Percentiles rank a stretch among this genome's conserved stretches.
Conservation (phyloP, 2,329 filamentous ascomycete species). For the Rasamsonia emersonii region DNA sequence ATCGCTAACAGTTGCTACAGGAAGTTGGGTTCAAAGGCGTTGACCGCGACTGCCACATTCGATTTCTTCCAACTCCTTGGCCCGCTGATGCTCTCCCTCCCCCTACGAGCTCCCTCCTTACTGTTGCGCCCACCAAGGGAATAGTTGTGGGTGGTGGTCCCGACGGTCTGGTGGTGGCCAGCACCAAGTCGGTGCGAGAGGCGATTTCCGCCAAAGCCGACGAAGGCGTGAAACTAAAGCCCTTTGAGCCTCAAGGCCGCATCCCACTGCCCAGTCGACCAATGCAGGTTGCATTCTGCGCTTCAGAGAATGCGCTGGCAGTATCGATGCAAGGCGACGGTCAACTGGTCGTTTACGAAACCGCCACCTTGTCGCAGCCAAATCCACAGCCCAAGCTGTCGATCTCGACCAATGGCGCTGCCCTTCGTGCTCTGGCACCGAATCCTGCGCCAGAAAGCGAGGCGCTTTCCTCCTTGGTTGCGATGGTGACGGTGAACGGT, state of each 20-base stretch:
- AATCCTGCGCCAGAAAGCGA: constrained; percentile 62
- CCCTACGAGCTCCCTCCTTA: constrained; percentile 71
- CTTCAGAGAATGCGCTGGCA: constrained; percentile 78
- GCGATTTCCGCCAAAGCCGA: constrained; percentile 57
- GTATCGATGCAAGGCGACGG: constrained; percentile 74
- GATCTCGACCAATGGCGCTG: constrained; percentile 64
- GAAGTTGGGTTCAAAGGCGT: constrained; percentile 73
- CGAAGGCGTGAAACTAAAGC: constrained; percentile 54
- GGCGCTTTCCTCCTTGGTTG: constrained; percentile 56
- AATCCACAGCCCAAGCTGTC: constrained; percentile 63
- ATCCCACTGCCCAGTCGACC: constrained; percentile 66
- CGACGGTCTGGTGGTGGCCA: constrained; percentile 65
- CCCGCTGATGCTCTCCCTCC: constrained; percentile 59
- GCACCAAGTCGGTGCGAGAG: constrained; percentile 67
- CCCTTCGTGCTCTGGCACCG: constrained; percentile 65
- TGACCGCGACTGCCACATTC: constrained; percentile 72
- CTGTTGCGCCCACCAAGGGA: constrained; percentile 69
- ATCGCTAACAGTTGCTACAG: constrained; percentile 28
- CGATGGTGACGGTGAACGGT: constrained; percentile 70
- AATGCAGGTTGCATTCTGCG: constrained; percentile 82
- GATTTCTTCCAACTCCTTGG: constrained; percentile 70
- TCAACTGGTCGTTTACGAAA: constrained; percentile 75
- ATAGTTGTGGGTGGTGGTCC: constrained; percentile 83
- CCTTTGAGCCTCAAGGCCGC: constrained; percentile 64
- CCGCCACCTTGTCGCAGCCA: constrained; percentile 57